Conservation (phyloP, 331 rosid species). For the Quercus lobata region DNA sequence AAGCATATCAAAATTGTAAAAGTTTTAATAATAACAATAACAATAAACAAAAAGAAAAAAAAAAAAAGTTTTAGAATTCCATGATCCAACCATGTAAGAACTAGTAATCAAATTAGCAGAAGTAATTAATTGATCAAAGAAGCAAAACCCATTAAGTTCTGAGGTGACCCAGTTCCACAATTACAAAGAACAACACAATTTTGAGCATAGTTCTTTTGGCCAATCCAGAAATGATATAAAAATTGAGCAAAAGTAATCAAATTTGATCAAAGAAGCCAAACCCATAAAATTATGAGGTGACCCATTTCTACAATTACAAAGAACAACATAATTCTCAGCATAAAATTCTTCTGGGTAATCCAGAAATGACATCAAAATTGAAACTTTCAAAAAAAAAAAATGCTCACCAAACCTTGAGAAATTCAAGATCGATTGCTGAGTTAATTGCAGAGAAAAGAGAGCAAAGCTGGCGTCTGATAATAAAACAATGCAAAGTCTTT, state of each 20-base stretch:
- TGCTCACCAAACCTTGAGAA: conserved; percentile 48
- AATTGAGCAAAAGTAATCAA: not conserved
- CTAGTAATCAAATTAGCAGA: too few relatives aligned
- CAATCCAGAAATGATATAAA: too few relatives aligned
- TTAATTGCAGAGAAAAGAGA: conserved; percentile 20
- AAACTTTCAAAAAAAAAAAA: conserved; percentile 1
- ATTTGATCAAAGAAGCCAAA: not conserved
- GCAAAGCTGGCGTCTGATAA: conserved; percentile 49
- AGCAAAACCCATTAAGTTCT: too few relatives aligned
- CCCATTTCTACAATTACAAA: not conserved
- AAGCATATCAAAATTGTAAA: too few relatives aligned
- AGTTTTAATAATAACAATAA: too few relatives aligned
- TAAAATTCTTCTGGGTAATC: not conserved
- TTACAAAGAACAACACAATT: too few relatives aligned
- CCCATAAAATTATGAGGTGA: not conserved
- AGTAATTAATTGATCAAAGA: too few relatives aligned
- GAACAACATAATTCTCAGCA: not conserved
- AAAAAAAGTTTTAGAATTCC: too few relatives aligned
- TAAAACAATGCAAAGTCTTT: conserved; percentile 8
- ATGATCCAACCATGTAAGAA: too few relatives aligned
- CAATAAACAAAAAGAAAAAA: too few relatives aligned
- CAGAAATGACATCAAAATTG: not conserved
- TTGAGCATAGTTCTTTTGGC: too few relatives aligned
- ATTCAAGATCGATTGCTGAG: conserved; percentile 32
- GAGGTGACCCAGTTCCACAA: too few relatives aligned